Conservation (phyloP, 805 yeast species). For the Candida takata region DNA sequence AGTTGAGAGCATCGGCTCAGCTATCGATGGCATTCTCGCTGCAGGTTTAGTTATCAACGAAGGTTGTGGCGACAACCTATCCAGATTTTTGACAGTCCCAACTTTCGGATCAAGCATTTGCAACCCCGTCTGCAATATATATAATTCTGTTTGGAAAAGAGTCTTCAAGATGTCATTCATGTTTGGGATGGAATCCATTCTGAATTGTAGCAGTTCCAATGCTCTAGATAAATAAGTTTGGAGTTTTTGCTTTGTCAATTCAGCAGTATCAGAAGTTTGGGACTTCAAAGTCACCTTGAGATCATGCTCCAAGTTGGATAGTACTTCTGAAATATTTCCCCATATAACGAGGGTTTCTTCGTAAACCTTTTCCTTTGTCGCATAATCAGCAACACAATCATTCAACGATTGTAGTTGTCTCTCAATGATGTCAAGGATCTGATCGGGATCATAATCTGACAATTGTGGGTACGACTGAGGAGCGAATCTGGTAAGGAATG, state of each 20-base stretch:
- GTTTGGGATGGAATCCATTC: constrained; percentile 7
- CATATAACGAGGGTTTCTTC: constrained; percentile 18
- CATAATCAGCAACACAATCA: constrained; percentile 11
- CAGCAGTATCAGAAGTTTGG: constrained; percentile 2
- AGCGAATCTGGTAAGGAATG: constrained; percentile 13
- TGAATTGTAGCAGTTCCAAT: constrained; percentile 5
- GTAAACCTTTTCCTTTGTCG: constrained; percentile 8
- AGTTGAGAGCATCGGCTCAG: constrained; percentile 7
- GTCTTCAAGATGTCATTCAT: constrained; percentile 11
- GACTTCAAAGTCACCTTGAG: constrained; percentile 14
- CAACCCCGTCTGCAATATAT: constrained; percentile 13
- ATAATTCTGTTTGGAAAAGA: constrained; percentile 14
- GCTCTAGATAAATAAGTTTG: constrained; percentile 4
- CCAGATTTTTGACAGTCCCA: background rate
- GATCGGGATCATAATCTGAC: constrained; percentile 3
- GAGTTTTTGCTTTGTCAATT: constrained; percentile 7
- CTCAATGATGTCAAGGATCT: constrained; percentile 15
- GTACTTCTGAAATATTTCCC: constrained; percentile 13
- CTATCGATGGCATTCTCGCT: background rate
- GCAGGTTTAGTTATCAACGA: constrained; percentile 3
- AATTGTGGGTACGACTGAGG: constrained; percentile 6
- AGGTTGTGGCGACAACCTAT: constrained; percentile 9
- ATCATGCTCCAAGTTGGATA: constrained; percentile 16
- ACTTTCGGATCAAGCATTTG: constrained; percentile 10
- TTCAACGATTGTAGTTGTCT: constrained; percentile 17